Conservation (phyloP, 768 basidiomycete genomes). For the Suillus lakei region DNA sequence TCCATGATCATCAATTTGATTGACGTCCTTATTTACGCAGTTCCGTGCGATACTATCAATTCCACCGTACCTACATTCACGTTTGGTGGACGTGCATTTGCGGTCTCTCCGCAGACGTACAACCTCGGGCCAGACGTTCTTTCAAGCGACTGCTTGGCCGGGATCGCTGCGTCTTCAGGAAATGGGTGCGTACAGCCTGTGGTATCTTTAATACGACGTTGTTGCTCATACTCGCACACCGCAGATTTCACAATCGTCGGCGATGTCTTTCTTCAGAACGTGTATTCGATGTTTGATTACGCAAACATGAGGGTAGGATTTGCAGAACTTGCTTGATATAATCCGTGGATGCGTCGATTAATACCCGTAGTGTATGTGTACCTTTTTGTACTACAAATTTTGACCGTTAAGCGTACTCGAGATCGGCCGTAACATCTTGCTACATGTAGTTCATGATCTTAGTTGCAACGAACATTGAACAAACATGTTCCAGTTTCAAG, state of each 20-base stretch:
- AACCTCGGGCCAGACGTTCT: conserved; percentile 40
- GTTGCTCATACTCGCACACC: conserved; percentile 3
- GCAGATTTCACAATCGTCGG: conserved; percentile 29
- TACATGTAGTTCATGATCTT: not conserved
- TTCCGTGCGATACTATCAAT: conserved; percentile 20
- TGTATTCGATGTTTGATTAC: conserved; percentile 33
- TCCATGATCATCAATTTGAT: not conserved
- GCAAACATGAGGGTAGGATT: conserved; percentile 40
- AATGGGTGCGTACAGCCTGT: conserved; percentile 13
- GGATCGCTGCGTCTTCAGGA: conserved; percentile 22
- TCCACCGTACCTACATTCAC: conserved; percentile 30
- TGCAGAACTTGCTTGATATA: conserved; percentile 27
- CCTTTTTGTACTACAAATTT: not conserved
- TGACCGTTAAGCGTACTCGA: not conserved
- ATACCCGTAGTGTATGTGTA: not conserved
- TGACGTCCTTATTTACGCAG: conserved; percentile 9
- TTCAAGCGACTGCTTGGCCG: conserved; percentile 36
- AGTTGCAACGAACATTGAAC: not conserved
- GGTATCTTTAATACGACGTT: not conserved
- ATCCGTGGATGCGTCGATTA: not conserved
- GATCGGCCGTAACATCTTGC: not conserved
- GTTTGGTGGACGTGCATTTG: conserved; percentile 40
- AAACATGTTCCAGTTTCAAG: not conserved
- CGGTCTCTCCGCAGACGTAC: conserved; percentile 35
- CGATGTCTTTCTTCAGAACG: conserved; percentile 30